A percentile compares a stretch with the other conserved stretches of the same genome.
These are phyloP conservation scores for Periglandula ipomoeae DNA, from an alignment of 2,329 filamentous ascomycete genomes.

Conservation along the genomic window DNA sequence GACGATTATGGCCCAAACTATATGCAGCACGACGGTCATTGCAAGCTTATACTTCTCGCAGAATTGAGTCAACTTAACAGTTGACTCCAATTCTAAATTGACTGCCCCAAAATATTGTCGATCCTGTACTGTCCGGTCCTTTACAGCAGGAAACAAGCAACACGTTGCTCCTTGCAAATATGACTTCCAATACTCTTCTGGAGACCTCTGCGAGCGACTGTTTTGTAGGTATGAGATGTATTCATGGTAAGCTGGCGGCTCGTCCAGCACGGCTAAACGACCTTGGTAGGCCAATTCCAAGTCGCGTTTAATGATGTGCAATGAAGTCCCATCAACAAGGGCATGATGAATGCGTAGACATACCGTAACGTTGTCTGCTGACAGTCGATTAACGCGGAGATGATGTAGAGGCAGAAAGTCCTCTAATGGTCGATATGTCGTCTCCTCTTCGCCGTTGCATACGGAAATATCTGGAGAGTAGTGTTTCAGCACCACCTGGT, in stretches of 20 bases:
- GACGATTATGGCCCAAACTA: conserved; percentile 42
- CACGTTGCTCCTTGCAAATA: not conserved
- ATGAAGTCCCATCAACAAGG: conserved; percentile 22
- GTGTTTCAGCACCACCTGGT: not conserved
- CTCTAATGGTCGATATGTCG: no score
- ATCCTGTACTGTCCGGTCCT: not conserved
- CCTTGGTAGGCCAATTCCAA: conserved; percentile 2
- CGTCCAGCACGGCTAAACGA: not conserved
- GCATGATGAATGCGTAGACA: conserved; percentile 26
- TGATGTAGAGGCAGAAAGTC: not conserved
- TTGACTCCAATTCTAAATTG: not conserved
- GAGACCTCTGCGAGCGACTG: not conserved
- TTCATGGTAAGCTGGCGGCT: conserved; percentile 1
- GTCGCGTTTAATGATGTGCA: conserved; percentile 8
- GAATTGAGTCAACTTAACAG: conserved; percentile 15
- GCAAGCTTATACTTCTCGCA: conserved; percentile 33
- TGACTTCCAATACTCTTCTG: conserved; percentile 5
- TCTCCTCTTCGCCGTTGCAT: not conserved
- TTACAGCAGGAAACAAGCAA: not conserved
- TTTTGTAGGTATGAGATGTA: not conserved
- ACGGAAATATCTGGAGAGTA: not conserved
- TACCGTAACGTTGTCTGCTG: conserved; percentile 11
- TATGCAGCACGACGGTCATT: conserved; percentile 38
- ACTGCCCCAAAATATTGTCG: not conserved
- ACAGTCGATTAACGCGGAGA: not conserved